Base-by-base conservation (phyloP, 768 basidiomycete genomes). In the Suillus paluster region DNA sequence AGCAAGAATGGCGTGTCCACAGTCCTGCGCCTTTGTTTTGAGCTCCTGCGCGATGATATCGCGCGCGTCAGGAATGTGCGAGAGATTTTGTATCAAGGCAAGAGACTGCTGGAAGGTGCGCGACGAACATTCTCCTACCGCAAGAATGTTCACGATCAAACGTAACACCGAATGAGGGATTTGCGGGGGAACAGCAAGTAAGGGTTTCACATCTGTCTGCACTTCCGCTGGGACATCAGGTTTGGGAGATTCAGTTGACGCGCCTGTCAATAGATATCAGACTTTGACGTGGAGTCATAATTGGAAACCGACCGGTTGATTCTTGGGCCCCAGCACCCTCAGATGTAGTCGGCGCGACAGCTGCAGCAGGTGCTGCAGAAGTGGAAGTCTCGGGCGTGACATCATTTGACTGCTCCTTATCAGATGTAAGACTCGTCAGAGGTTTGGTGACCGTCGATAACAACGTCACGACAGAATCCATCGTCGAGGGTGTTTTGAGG, bases 41-140 rank as follows among this genome's bases (percentile, higher is more conserved):
- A 99, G 82, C 75, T 99, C 97, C 64, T 90, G 86, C 4, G 96
- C 90, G 66, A 99, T 89, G 46, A 92, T 86, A 58, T 96, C 94
- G 46, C 94, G 88, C 9, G 92, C 92, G 61, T 94, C 93, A 7
- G 94, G 90, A 63, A 98, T 86, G 74, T 86, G 85, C 0, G 95
- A 96, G 23, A 99, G 80, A 70, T 99, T 89, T 74, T 97, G 94
- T 61, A 99, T 99, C 38, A 98, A 84, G 19, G 89, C 83, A 46
- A 99, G 81, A 44, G 94, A 95, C 71, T 95, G 89, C 67, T 95
- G 91, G 85, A 99, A 99, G n/a, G 96, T 97, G 36, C 91, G 84
- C 46, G 91, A 92, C 25, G 95, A 95, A 71, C 97, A 99, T 79
- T 99, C 97, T 48, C 97, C 97, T 21, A 91, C 84, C n/a, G 97